Percentiles rank a stretch among this genome's conserved stretches.
Conservation (phyloP, 2,329 filamentous ascomycete species). For the Graphilbum sp. region DNA sequence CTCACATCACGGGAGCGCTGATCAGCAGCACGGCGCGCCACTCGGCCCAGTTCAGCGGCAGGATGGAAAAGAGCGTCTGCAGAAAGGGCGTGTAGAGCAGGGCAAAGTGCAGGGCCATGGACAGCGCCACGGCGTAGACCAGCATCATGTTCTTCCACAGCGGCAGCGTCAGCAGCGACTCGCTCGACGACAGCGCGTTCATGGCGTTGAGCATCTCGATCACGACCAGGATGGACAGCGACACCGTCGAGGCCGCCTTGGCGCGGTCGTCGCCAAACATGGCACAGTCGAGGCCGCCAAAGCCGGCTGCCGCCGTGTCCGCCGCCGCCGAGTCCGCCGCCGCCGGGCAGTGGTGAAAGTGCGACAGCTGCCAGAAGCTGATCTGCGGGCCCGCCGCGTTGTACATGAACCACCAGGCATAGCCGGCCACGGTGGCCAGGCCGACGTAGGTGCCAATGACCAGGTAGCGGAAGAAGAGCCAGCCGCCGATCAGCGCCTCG, state of each 20-base stretch:
- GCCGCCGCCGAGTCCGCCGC: no score
- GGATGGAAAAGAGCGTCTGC: conserved; percentile 76
- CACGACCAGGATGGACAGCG: conserved; percentile 79
- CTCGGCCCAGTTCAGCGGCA: conserved; percentile 70
- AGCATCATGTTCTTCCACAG: conserved; percentile 99
- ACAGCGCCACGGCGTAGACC: conserved; percentile 81
- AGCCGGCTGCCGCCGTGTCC: no score
- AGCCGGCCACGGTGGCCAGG: conserved; percentile 84
- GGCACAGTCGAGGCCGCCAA: conserved; percentile 75
- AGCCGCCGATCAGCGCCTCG: conserved; percentile 80
- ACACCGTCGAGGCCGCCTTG: conserved; percentile 83
- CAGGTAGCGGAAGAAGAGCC: conserved; percentile 96
- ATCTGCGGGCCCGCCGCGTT: conserved; percentile 83
- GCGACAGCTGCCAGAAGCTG: conserved; percentile 69
- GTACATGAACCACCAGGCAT: conserved; percentile 99
- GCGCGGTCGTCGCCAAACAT: conserved; percentile 83
- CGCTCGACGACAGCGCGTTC: conserved; percentile 91
- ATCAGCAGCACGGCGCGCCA: conserved; percentile 86
- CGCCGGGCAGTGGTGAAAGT: conserved; percentile 88
- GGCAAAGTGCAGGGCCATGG: conserved; percentile 88
- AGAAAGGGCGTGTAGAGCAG: conserved; percentile 85
- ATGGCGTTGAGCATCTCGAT: conserved; percentile 99
- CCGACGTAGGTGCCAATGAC: conserved; percentile 93
- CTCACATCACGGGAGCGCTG: conserved; percentile 85
- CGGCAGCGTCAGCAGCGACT: conserved; percentile 81